Evolutionary conservation across 805 yeast species (phyloP), one percentile per base, ranked within the genome.

Genomic region (Lipomyces orientalis): DNA sequence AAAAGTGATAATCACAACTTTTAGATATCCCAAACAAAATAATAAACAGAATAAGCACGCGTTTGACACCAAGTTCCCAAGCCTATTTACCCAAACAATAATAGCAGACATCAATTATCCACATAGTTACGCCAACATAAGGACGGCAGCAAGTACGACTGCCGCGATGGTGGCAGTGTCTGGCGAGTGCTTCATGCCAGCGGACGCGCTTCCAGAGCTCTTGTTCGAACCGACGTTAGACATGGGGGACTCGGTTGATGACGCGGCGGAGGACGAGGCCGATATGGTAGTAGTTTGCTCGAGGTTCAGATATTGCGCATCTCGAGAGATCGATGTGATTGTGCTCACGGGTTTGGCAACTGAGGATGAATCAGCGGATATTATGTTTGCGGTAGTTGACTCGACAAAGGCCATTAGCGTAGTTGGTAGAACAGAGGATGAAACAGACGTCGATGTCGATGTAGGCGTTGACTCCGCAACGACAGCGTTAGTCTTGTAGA

Each of bases 371-470:
- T 10, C 14, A 1, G 55, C 14, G 34, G 55, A 7, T 4, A 8
- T 22, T 22, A 14, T 52, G 55, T 5, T 22, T 14, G 34, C 10
- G 56, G 39, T 46, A 29, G 59, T 64, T 22, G 60, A 54, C 56
- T 59, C 60, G 6, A 59, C 43, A n/a, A 59, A 43, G 16, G 66
- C 52, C 6, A 60, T 52, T 16, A 9, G 25, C n/a, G 12, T 29
- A n/a, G 35, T 35, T 52, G 29, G 35, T 25, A n/a, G 60, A 14
- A 52, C 22, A 29, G 55, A 25, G 54, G 54, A 49, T 52, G 56
- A 34, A 14, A 35, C 2, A 7, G n/a, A 37, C 9, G n/a, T 56
- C 5, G 37, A 39, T 34, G 19, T 12, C 22, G 61, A 59, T 31
- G 19, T 49, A 19, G 35, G 34, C 64, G 37, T 61, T 35, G 35